Base-by-base conservation (phyloP, 345 rosid species). In the Cardamine resedifolia region DNA sequence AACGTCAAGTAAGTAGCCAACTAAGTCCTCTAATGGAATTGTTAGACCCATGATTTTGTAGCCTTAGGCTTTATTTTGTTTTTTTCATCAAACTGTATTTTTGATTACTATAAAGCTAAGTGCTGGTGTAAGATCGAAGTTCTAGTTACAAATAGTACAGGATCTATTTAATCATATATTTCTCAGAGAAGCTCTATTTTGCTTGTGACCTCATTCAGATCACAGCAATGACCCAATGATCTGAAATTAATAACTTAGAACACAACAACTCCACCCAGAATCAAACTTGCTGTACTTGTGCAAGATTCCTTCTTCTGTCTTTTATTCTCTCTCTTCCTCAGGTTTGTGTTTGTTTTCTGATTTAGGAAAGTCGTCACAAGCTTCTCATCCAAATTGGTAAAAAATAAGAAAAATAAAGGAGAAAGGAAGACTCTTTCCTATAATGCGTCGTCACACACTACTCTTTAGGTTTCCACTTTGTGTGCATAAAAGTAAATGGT, bases 381-480 rank as follows among this genome's bases (percentile, higher is more conserved):
- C 58, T 44, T 36, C 55, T 45, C 60, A 63, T 76, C 62, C 66
- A 64, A 48, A 55, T 33, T 70, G 71, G 60, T 76, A 50, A 45
- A 52, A 49, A 33, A 36, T 39, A 55, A 7, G 51, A 55, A 57
- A 18, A 73, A 48, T 1, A 48, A 41, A 27, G 36, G 34, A 49
- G 53, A 74, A 20, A 58, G 45, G 44, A 68, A 68, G 58, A 39
- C 36, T 48, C 51, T 57, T 57, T 57, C 19, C 47, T 43, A 6
- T 75, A 44, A 74, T 75, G 79, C 74, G 64, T 62, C 74, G 64
- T 62, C 50, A 47, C 74, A 68, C 70, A 73, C 71, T 47, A 21
- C 56, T 20, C 65, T 34, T 55, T 47, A 58, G 52, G 45, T 12
- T 30, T 66, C 67, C 67, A 66, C 78, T 75, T 67, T 75, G 53